phyloP scores from a whole-genome alignment of 208 protist genomes.

The Wallacemonas collosoma region DNA sequence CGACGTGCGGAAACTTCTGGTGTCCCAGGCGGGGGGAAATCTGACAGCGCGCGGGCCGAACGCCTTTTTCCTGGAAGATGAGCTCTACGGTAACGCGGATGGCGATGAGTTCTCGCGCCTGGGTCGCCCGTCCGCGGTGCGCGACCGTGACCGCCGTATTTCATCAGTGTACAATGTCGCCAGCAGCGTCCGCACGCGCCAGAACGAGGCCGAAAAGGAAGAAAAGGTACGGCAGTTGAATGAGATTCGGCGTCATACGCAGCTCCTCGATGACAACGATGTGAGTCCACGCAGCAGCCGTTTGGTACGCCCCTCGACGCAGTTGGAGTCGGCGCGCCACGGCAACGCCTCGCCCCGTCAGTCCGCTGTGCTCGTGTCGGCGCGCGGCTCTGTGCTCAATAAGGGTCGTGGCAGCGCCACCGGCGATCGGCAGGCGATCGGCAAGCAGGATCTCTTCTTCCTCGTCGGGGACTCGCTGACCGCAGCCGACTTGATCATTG shows the following conservation, averaged over 20 bases:
- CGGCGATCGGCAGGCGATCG: background rate
- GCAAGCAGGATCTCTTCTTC: constrained; percentile 46
- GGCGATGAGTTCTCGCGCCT: constrained; percentile 12
- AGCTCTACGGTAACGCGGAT: constrained; percentile 10
- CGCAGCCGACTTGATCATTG: constrained; percentile 62
- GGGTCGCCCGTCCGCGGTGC: constrained; percentile 8
- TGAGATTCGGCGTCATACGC: constrained; percentile 27
- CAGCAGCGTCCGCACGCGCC: constrained; percentile 28
- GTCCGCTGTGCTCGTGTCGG: constrained; percentile 34
- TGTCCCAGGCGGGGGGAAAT: constrained; percentile 29
- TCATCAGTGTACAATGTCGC: constrained; percentile 56
- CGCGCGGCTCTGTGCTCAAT: constrained; percentile 21
- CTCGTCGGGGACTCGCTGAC: constrained; percentile 76
- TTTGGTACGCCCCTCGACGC: background rate
- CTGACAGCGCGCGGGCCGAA: constrained; percentile 26
- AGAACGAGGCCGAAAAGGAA: constrained; percentile 35
- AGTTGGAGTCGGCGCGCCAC: background rate
- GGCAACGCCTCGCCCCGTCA: constrained; percentile 27
- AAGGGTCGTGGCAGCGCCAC: constrained; percentile 10
- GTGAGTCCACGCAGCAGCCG: constrained; percentile 6
- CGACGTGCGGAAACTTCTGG: constrained; percentile 27
- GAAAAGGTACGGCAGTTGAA: constrained; percentile 38
- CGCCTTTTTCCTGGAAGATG: constrained; percentile 23
- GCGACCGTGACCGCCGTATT: constrained; percentile 26
- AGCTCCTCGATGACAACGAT: constrained; percentile 22